Base-by-base conservation (phyloP, 129 eudicot species). In the Helichrysum umbraculigerum region DNA sequence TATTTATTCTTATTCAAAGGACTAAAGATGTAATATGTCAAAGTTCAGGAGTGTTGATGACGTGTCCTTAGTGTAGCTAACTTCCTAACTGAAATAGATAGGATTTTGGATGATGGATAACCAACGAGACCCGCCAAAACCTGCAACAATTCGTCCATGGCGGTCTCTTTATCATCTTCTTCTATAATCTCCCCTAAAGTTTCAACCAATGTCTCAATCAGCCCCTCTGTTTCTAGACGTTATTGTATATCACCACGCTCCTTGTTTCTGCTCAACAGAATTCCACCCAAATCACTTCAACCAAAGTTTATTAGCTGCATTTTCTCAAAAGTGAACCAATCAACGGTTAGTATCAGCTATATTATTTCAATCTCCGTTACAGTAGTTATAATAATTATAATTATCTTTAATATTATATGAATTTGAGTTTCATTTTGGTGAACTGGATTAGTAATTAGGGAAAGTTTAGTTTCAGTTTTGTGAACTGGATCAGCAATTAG, bases 71-170 rank as follows among this genome's bases (percentile, higher is more conserved):
- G 9, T 35, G 10, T 35, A 35, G 7, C 15, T 42, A 42, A 9
- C 50, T 42, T 42, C 50, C 15, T 10, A 42, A 42, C 14, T 42
- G 50, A 9, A 51, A 77, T 4, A 70, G 85, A 86, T 83, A 81
- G 90, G 86, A 75, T 81, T 80, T 82, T 86, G 88, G 78, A 82
- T 83, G 90, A 83, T 80, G 74, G 74, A 70, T 28, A 10, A 47
- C 22, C 50, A 42, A 42, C 50, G 50, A 42, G 50, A 58, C 81
- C 71, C 79, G 86, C 82, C 79, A 81, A 80, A 80, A 80, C 85
- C 66, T 39, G 73, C 85, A 42, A 71, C 79, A 63, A 7, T 68
- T 20, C 61, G 52, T 73, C 79, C 81, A 91, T 91, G 97, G 90
- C 92, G 42, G 30, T 63, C 30, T 63, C 68, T 59, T 82, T 87